Conservation (phyloP, 306 rosid genomes). For the Canavalia gladiata region DNA sequence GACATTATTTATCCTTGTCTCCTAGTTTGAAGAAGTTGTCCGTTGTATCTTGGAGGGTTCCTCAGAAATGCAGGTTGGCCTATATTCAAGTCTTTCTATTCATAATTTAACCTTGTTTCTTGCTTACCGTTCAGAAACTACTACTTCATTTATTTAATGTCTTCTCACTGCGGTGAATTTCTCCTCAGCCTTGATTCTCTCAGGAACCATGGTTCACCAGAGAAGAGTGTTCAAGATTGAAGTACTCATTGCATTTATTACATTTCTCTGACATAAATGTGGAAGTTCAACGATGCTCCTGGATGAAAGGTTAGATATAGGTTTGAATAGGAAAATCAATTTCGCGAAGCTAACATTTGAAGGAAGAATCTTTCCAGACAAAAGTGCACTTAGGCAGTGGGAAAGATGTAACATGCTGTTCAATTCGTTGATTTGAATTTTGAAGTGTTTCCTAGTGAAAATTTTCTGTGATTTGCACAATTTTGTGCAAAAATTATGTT, state of each 20-base stretch:
- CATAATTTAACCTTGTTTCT: slow-evolving; percentile 31
- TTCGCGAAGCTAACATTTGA: slow-evolving; percentile 34
- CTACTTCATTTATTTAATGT: slow-evolving; percentile 10
- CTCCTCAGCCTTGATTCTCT: slow-evolving; percentile 70
- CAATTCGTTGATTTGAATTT: slow-evolving; percentile 45
- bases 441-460: neutral
- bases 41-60: slow-evolving; percentile 82
- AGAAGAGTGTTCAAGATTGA: slow-evolving; percentile 44
- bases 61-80: slow-evolving; percentile 82
- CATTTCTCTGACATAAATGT: slow-evolving; percentile 15
- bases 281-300: slow-evolving; percentile 39
- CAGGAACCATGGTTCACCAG: slow-evolving; percentile 49
- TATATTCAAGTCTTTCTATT: slow-evolving; percentile 25
- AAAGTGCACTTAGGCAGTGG: slow-evolving; percentile 28
- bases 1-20: slow-evolving; percentile 74
- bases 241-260: slow-evolving; percentile 23
- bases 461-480: slow-evolving; percentile 20
- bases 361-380: slow-evolving; percentile 35
- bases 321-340: slow-evolving; percentile 42
- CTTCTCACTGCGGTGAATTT: slow-evolving; percentile 42
- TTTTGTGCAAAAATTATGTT: slow-evolving; percentile 26
- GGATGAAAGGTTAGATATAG: slow-evolving; percentile 41
- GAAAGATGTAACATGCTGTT: slow-evolving; percentile 38
- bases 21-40: slow-evolving; percentile 69
- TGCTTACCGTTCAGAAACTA: slow-evolving; percentile 40